These are phyloP conservation scores for Phlyctochytrium planicorne DNA, from an alignment of 192 early-diverging fungal species.

Conservation along the genomic window DNA sequence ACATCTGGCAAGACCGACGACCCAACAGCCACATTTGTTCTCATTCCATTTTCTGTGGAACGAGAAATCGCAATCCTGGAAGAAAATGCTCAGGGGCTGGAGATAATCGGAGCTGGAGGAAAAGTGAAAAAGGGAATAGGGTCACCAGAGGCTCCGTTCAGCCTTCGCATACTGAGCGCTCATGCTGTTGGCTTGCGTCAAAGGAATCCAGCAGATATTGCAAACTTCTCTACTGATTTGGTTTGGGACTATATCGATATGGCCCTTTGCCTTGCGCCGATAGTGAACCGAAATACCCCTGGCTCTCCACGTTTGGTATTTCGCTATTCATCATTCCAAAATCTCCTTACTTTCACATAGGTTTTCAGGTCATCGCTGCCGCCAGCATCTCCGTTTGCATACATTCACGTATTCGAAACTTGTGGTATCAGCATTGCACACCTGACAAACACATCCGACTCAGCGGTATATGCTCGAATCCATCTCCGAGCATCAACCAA, in stretches of 20 bases:
- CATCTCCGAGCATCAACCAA: constrained; percentile 9
- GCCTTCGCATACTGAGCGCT: too few species aligned
- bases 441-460: constrained; percentile 17
- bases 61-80: constrained; percentile 22
- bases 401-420: constrained; percentile 7
- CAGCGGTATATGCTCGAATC: neutral
- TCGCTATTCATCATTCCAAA: too few species aligned
- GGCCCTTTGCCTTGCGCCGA: too few species aligned
- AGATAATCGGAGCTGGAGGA: neutral
- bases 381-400: too few species aligned
- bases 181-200: too few species aligned
- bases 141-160: too few species aligned
- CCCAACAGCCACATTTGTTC: constrained; percentile 12
- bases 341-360: too few species aligned
- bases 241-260: too few species aligned
- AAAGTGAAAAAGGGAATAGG: neutral
- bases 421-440: constrained; percentile 15
- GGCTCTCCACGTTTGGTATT: neutral
- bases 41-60: constrained; percentile 25
- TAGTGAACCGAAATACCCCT: too few species aligned
- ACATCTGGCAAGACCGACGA: constrained; percentile 8
- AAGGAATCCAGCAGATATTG: too few species aligned
- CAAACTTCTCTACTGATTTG: too few species aligned
- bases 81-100: neutral
- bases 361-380: too few species aligned